Percentiles rank a stretch among this genome's conserved stretches.
Conservation (phyloP, 73 alveolate genomes). For the Tetrahymena thermophila region DNA sequence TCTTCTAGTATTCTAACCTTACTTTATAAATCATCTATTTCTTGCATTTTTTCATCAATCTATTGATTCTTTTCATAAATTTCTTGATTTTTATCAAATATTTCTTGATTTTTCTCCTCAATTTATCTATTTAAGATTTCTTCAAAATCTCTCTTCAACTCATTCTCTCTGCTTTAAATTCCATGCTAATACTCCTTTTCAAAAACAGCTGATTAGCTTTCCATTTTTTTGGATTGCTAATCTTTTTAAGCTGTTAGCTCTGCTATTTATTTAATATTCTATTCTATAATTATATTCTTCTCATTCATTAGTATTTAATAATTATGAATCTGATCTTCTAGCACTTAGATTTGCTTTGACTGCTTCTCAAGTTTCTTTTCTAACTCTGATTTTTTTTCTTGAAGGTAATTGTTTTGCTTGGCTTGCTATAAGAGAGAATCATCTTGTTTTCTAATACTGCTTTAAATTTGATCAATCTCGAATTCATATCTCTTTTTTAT, state of each 20-base stretch:
- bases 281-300: not conserved
- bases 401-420: not conserved
- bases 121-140: not conserved
- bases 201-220: not conserved
- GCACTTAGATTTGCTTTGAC: not conserved
- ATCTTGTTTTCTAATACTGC: not conserved
- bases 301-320: not conserved
- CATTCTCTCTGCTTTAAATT: not conserved
- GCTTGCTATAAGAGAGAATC: not conserved
- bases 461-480: not conserved
- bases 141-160: not conserved
- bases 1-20: not conserved
- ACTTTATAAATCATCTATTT: not conserved
- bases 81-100: not conserved
- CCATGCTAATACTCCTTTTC: not conserved
- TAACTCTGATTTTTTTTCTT: not conserved
- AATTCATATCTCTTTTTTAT: not conserved
- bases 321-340: not conserved
- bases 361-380: not conserved
- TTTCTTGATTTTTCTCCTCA: not conserved
- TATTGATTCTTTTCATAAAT: not conserved
- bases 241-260: not conserved
- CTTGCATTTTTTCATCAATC: not conserved
- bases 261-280: not conserved
- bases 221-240: not conserved